phyloP scores from a whole-genome alignment of 78 protist genomes.

The slime mould (Dictyostelium discoideum) region DNA sequence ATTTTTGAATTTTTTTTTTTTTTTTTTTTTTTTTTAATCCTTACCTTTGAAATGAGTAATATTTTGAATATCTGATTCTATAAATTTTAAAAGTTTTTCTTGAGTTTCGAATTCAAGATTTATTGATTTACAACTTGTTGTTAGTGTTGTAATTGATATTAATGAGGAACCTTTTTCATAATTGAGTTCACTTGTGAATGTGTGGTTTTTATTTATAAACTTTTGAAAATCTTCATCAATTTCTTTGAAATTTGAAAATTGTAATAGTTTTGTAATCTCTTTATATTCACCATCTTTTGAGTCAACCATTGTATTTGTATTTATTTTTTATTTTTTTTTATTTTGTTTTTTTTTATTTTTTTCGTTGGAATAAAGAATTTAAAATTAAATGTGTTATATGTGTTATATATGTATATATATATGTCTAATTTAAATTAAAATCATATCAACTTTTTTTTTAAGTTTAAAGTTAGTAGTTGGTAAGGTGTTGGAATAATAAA shows the following conservation, averaged over 20 bases:
- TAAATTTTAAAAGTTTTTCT: background rate
- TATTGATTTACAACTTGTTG: background rate
- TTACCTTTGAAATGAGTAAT: background rate
- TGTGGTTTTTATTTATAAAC: too few relatives aligned
- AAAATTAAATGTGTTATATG: too few relatives aligned
- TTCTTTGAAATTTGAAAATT: background rate
- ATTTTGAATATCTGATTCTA: background rate
- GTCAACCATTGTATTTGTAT: background rate
- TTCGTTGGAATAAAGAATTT: too few relatives aligned
- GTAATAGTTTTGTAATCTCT: background rate
- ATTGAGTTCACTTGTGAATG: background rate
- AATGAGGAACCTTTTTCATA: background rate
- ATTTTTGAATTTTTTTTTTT: too few relatives aligned
- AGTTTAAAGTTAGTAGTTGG: too few relatives aligned
- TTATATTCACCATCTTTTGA: background rate
- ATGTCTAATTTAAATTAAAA: too few relatives aligned
- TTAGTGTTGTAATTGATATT: background rate
- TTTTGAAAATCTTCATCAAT: background rate
- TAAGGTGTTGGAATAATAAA: too few relatives aligned
- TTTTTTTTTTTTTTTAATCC: background rate
- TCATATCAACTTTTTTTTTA: too few relatives aligned
- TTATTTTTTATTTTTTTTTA: too few relatives aligned
- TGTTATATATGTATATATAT: too few relatives aligned
- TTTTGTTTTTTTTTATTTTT: too few relatives aligned
- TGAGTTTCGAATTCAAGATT: background rate